Percentiles rank a stretch among this genome's conserved stretches.
Conservation (phyloP, 1,284 basidiomycete species). For the Boletellus deceptivus region DNA sequence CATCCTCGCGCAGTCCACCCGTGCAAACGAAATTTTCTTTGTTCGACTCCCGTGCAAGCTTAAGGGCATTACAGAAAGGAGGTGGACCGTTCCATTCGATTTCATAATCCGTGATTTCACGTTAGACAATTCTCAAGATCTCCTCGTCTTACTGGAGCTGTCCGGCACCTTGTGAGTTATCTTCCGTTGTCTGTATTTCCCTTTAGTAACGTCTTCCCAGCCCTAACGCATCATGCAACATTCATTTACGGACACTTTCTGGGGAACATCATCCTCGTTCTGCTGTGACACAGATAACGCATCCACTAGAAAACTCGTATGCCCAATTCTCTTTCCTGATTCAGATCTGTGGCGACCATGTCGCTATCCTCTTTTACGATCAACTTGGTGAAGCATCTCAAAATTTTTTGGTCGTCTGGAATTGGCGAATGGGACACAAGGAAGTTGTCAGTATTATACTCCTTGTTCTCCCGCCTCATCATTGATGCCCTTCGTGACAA, state of each 20-base stretch:
- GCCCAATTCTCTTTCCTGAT: constrained; percentile 20
- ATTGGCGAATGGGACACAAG: constrained; percentile 51
- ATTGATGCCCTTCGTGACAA: constrained; percentile 5
- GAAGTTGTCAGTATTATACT: constrained; percentile 36
- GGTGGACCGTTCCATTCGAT: constrained; percentile 46
- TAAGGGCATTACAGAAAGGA: constrained; percentile 44
- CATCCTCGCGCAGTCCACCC: constrained; percentile 47
- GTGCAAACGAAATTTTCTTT: constrained; percentile 27
- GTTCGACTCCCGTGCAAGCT: constrained; percentile 52
- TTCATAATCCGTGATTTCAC: constrained; percentile 55
- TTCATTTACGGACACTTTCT: constrained; percentile 30
- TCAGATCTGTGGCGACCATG: constrained; percentile 29
- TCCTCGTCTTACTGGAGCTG: constrained; percentile 50
- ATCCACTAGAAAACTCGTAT: constrained; percentile 3
- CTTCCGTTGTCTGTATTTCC: neutral
- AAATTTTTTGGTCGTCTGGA: constrained; percentile 47
- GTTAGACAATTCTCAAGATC: constrained; percentile 59
- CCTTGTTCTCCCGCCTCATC: neutral
- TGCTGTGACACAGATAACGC: constrained; percentile 11
- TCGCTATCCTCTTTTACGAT: constrained; percentile 23
- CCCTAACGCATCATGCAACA: constrained; percentile 17
- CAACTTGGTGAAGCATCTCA: constrained; percentile 6
- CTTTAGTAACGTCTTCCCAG: constrained; percentile 13
- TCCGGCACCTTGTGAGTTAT: constrained; percentile 22
- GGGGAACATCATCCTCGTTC: constrained; percentile 26